These are phyloP conservation scores for Venturia carpophila DNA, from an alignment of 2,329 filamentous ascomycete genomes.

Conservation along the genomic window DNA sequence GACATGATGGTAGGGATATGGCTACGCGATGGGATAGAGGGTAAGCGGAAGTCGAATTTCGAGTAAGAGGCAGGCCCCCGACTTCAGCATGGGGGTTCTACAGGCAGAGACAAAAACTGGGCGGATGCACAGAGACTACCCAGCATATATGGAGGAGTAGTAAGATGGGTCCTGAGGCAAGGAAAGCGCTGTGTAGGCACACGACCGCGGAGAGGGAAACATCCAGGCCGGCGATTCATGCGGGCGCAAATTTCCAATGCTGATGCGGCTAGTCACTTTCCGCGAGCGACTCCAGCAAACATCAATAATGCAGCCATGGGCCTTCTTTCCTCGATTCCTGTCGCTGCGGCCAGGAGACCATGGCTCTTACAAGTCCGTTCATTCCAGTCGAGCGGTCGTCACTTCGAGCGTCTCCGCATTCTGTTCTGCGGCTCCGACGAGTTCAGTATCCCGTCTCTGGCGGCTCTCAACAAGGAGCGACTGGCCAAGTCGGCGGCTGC, in stretches of 20 bases:
- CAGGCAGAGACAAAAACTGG: too few relatives aligned
- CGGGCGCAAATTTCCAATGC: too few relatives aligned
- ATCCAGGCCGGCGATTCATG: too few relatives aligned
- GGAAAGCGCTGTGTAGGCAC: too few relatives aligned
- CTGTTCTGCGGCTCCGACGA: constrained; percentile 92
- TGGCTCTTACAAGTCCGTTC: constrained; percentile 2
- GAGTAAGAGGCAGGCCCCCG: too few relatives aligned
- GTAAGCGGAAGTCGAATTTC: not conserved
- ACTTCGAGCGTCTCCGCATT: constrained; percentile 58
- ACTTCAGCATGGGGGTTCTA: too few relatives aligned
- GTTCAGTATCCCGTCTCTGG: constrained; percentile 74
- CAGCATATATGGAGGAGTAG: too few relatives aligned
- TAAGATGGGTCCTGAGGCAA: too few relatives aligned
- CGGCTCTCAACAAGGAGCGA: constrained; percentile 58
- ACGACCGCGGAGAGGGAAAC: too few relatives aligned
- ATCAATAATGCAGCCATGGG: constrained; percentile 9
- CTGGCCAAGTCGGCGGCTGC: constrained; percentile 25
- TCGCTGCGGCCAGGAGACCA: not conserved
- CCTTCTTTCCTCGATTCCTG: not conserved
- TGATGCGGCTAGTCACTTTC: not conserved
- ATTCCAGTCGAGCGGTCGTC: not conserved
- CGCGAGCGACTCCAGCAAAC: not conserved
- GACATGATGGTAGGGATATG: not conserved
- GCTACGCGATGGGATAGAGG: not conserved
- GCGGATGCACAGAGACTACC: too few relatives aligned